Conservation (phyloP, 1,284 basidiomycete species). For the Fistulinella cinereoalba region DNA sequence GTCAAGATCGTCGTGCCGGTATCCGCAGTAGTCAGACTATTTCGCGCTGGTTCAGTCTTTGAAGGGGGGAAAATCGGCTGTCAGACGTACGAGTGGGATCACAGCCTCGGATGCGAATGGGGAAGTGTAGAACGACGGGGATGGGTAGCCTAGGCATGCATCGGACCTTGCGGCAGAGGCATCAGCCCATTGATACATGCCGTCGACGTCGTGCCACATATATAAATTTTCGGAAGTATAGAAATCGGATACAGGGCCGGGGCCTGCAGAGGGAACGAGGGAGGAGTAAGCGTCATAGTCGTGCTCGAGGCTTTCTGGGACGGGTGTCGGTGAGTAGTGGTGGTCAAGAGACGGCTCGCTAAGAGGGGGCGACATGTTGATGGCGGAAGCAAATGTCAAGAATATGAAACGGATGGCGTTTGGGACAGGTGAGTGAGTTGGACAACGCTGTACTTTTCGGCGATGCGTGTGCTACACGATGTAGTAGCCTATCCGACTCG, state of each 20-base stretch:
- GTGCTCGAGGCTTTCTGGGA: slow-evolving; percentile 18
- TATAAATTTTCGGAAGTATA: slow-evolving; percentile 30
- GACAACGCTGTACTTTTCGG: no score
- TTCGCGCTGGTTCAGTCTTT: slow-evolving; percentile 6
- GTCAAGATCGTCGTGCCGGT: slow-evolving; percentile 20
- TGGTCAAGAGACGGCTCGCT: slow-evolving; percentile 20
- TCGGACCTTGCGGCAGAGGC: slow-evolving; percentile 27
- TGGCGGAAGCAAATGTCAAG: slow-evolving; percentile 19
- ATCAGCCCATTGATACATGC: slow-evolving; percentile 31
- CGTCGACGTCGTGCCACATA: slow-evolving; percentile 32
- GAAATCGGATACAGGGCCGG: slow-evolving; percentile 21
- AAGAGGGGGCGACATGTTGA: slow-evolving; percentile 28
- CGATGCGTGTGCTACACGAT: slow-evolving; percentile 19
- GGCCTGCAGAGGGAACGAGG: slow-evolving; percentile 11
- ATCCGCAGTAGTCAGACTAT: slow-evolving; percentile 14
- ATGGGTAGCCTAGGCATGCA: slow-evolving; percentile 20
- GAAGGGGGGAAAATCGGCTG: background rate
- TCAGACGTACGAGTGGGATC: slow-evolving; percentile 19
- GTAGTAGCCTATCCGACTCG: slow-evolving; percentile 16
- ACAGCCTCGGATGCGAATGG: slow-evolving; percentile 13
- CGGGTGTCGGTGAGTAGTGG: slow-evolving; percentile 14
- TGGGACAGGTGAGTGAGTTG: background rate
- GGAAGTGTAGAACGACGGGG: slow-evolving; percentile 21
- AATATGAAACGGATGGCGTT: slow-evolving; percentile 24
- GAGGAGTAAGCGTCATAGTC: slow-evolving; percentile 27